Conservation (phyloP, 2,329 filamentous ascomycete genomes). For the Epicoccum sorghinum region DNA sequence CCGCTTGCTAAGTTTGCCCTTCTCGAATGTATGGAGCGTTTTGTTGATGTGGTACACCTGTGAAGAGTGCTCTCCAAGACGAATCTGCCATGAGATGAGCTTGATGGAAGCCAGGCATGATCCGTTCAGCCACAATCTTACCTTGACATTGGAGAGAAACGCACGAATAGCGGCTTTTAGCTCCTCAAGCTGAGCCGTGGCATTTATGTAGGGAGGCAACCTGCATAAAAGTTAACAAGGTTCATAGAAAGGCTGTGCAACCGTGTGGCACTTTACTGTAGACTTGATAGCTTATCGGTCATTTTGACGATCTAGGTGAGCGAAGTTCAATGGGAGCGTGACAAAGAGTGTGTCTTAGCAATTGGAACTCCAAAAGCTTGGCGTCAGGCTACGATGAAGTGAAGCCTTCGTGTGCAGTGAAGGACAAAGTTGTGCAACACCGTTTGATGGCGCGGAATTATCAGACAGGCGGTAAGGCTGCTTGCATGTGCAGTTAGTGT, state of each 20-base stretch:
- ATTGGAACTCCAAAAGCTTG: neutral
- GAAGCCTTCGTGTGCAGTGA: slow-evolving; percentile 5
- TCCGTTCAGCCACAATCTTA: neutral
- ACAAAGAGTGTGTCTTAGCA: neutral
- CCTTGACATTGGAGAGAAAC: slow-evolving; percentile 31
- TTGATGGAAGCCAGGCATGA: neutral
- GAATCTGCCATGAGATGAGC: slow-evolving; percentile 15
- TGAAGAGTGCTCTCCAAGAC: slow-evolving; percentile 32
- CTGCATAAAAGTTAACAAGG: slow-evolving; percentile 1
- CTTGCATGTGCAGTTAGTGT: neutral
- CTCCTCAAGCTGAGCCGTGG: neutral
- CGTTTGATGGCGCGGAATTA: neutral
- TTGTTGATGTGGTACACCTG: slow-evolving; percentile 24
- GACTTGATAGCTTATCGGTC: neutral
- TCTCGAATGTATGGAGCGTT: slow-evolving; percentile 25
- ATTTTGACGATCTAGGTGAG: neutral
- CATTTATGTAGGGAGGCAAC: slow-evolving; percentile 8
- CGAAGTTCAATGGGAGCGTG: neutral
- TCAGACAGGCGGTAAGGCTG: slow-evolving; percentile 4
- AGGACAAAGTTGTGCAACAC: neutral
- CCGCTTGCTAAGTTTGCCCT: slow-evolving; percentile 28
- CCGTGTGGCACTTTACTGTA: neutral
- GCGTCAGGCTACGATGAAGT: slow-evolving; percentile 8
- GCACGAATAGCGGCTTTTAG: slow-evolving; percentile 12
- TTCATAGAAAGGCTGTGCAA: neutral